Base-by-base conservation (phyloP, 352 stramenopile genomes). In the Pilasporangium apinafurcum region DNA sequence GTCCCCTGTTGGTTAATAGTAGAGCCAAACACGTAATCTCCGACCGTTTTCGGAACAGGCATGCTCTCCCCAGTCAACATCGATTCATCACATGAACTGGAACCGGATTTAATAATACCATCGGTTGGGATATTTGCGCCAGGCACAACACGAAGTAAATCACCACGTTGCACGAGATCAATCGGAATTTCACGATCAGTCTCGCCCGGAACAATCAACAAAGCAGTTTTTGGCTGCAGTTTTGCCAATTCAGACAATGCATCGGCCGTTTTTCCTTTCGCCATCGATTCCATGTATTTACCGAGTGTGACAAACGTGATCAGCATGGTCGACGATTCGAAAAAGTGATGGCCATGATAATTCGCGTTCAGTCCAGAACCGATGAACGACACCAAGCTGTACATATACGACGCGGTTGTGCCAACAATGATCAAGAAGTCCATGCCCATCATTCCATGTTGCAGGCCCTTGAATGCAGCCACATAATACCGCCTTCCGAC, bases 391-490 rank as follows among this genome's bases (percentile, higher is more conserved):
- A 87, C 56, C 27, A 93, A 72, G 32, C 80, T 92, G 53, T 94
- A 95, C 9, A 84, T 58, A 48, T 95, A 95, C 44, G 83, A 92
- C 35, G 83, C 77, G n/a, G 74, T 78, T 0, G 83, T 93, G 45
- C 83, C 83, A 7, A 82, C 62, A 28, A 91, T 80, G 24, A 95
- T 82, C 24, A 95, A 48, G 43, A 94, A 94, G 42, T 91, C 81
- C 83, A 94, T 95, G n/a, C 83, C 83, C 67, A 92, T 88, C 41
- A 87, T 83, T 1, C 83, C 75, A 39, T 93, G 83, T 53, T 86
- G 68, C 10, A 93, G 28, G 9, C 82, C 80, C 40, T 91, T 90
- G 56, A 68, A 92, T 4, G 83, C 80, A 0, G 74, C 83, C 34
- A 88, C 61, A 53, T 95, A 92, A 53, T 88, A 95, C 3, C 83